Base-by-base conservation (phyloP, 768 basidiomycete genomes). In the Tulasnella sp. region DNA sequence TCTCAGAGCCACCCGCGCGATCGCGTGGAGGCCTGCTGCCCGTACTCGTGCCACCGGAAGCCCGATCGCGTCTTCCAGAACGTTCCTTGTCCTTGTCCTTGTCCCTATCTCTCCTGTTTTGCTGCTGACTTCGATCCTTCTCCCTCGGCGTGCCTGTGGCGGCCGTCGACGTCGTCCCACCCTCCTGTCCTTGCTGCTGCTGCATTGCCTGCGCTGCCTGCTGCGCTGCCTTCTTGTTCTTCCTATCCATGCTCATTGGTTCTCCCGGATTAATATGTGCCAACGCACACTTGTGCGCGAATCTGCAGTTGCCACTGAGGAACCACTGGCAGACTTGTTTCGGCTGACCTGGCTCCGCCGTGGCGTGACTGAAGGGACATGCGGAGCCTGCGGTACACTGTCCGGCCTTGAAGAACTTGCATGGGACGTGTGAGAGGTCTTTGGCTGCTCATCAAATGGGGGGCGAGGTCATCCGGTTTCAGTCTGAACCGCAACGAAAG, bases 361-460 rank as follows among this genome's bases (percentile, higher is more conserved):
- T 83, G 79, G 85, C 84, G 85, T 99, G 97, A 39, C 96, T 96
- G 89, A 99, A 99, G n/a, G 95, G 95, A 85, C 97, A 99, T 2
- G 94, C 93, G 3, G 94, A 87, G 44, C 97, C 97, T 14, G 97
- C 97, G 5, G 96, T 97, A 86, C 97, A 99, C 18, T 92, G 92
- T 44, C 96, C 95, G 81, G 94, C 93, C 84, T 93, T 94, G 91
- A 92, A 98, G 90, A 98, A 98, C 87, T 97, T 94, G 88, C 97
- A 99, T 1, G 97, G 97, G 19, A 99, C 97, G 88, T 98, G 96
- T 2, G 94, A 94, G 78, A 98, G 89, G 84, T 96, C 94, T 85
- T 95, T 95, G 74, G 73, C 39, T 74, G 73, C 2, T 34, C n/a
- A 36, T 74, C 24, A 42, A 38, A n/a, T n/a, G 72, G 42, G 38